Conservation (phyloP, 352 stramenopile genomes). For the Globisporangium spiculum region DNA sequence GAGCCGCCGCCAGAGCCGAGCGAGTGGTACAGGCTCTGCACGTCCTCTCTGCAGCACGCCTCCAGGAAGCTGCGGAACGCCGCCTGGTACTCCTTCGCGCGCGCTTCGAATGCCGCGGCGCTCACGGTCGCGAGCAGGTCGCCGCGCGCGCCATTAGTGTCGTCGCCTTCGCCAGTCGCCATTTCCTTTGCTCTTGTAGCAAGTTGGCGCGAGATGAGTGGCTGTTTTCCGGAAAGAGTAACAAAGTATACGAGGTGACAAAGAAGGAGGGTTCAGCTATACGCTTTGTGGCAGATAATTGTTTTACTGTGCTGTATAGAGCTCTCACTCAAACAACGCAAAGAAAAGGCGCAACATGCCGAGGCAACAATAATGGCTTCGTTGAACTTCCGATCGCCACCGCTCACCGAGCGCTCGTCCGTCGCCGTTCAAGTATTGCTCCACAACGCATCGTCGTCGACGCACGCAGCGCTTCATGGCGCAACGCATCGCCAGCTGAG, state of each 20-base stretch:
- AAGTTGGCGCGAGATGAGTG: not conserved
- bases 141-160: slow-evolving; percentile 4
- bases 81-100: slow-evolving; percentile 19
- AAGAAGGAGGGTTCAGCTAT: not conserved
- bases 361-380: not conserved
- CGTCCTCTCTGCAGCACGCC: slow-evolving; percentile 13
- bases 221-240: not conserved
- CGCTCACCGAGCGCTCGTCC: not conserved
- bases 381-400: not conserved
- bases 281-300: not conserved
- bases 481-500: not conserved
- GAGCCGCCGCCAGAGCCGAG: not conserved
- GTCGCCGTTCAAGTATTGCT: not conserved
- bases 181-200: not conserved
- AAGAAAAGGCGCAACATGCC: not conserved
- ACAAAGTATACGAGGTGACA: not conserved
- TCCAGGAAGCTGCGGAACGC: slow-evolving; percentile 21
- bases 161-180: slow-evolving; percentile 56
- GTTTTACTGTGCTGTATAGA: not conserved
- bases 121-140: slow-evolving; percentile 18
- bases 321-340: not conserved
- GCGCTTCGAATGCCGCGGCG: slow-evolving; percentile 18
- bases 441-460: not conserved
- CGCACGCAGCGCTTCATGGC: not conserved
- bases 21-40: slow-evolving; percentile 10